Percentiles rank a stretch among this genome's conserved stretches.
Conservation (phyloP, 305 asterid genomes). For the Coffea humblotiana region DNA sequence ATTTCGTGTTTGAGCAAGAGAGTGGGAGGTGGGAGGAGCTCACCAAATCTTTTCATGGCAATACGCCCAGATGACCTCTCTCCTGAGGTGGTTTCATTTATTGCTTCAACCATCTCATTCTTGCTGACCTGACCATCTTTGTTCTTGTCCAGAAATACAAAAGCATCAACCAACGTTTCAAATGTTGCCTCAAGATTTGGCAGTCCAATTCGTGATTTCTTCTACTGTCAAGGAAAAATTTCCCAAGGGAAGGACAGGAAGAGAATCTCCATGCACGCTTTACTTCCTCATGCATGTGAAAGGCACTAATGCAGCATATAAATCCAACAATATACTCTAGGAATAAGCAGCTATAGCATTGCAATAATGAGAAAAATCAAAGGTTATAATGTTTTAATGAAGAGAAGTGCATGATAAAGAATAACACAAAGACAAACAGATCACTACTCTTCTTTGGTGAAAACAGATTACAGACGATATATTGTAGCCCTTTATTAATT, state of each 20-base stretch:
- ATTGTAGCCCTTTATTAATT: not conserved
- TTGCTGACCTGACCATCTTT: constrained; percentile 84
- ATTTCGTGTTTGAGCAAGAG: not conserved
- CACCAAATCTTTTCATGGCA: constrained; percentile 91
- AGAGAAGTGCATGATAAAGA: not conserved
- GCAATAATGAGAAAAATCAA: not conserved
- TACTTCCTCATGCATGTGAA: not conserved
- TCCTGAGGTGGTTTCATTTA: constrained; percentile 63
- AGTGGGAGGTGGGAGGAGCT: constrained; percentile 11
- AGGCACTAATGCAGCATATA: not conserved
- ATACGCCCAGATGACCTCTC: constrained; percentile 87
- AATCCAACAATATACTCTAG: not conserved
- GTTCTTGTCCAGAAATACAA: constrained; percentile 86
- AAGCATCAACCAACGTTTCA: constrained; percentile 75
- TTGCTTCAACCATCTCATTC: constrained; percentile 78
- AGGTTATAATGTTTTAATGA: not conserved
- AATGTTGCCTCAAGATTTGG: constrained; percentile 71
- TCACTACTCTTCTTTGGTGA: not conserved
- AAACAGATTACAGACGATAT: not conserved
- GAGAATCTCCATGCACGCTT: not conserved
- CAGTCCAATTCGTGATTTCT: constrained; percentile 61
- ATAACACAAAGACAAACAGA: not conserved
- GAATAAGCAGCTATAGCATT: not conserved
- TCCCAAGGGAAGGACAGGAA: not conserved
- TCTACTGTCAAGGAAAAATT: constrained; percentile 42